These are phyloP conservation scores for Trichoderma koningiopsis DNA, from an alignment of 2,329 filamentous ascomycete species.

Conservation along the genomic window DNA sequence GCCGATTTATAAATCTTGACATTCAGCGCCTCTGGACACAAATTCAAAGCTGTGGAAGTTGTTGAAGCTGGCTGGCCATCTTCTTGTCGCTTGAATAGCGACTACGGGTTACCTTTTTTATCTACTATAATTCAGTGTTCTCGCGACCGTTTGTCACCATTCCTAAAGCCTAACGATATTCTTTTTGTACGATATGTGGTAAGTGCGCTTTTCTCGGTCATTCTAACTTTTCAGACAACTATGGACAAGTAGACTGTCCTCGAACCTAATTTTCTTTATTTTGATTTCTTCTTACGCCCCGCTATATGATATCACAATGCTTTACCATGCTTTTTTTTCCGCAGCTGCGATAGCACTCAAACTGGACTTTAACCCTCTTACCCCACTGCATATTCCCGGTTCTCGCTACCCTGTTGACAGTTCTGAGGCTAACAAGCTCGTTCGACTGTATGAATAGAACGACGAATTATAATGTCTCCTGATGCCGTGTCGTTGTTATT, in stretches of 20 bases:
- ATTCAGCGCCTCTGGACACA: not conserved
- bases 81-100: not conserved
- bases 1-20: not conserved
- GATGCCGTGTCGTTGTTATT: slow-evolving; percentile 81
- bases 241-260: not conserved
- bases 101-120: not conserved
- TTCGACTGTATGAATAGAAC: not conserved
- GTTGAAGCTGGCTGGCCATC: not conserved
- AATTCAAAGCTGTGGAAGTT: not conserved
- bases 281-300: not conserved
- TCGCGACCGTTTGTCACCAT: not conserved
- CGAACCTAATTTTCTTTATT: not conserved
- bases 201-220: slow-evolving; percentile 1
- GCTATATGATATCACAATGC: slow-evolving; percentile 6
- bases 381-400: slow-evolving; percentile 3
- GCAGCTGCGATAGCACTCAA: not conserved
- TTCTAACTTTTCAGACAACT: not conserved
- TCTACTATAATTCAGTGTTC: not conserved
- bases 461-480: slow-evolving; percentile 54
- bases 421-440: not conserved
- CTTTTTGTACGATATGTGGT: slow-evolving; percentile 24
- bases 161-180: not conserved
- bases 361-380: not conserved
- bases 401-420: not conserved
- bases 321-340: not conserved